Base-by-base conservation (phyloP, 306 rosid species). In the Begonia loranthoides region DNA sequence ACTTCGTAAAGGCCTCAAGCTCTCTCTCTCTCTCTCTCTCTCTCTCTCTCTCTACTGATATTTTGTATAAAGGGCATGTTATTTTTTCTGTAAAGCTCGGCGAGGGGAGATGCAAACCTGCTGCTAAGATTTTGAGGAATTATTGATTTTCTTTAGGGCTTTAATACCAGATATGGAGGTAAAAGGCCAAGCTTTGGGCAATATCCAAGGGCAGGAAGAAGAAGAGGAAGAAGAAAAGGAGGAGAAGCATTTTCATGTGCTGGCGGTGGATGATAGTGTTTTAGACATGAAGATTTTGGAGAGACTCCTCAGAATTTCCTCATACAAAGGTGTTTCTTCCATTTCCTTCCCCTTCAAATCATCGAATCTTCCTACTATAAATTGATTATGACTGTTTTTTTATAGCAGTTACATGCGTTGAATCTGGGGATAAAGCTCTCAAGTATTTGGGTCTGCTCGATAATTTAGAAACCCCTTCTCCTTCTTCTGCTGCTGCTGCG, bases 371-470 rank as follows among this genome's bases (percentile, higher is more conserved):
- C n/a, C 11, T 52, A 11, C 19, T 40, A 28, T 28, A 8, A 28
- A 28, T 28, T 28, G 36, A 28, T 28, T 28, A 28, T 28, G 9
- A n/a, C 1, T 17, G 49, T 10, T 8, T 4, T 4, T 9, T 36
- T 40, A 21, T 51, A 51, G 54, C 77, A 92, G 99, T 92, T 56
- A 92, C 99, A 6, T 80, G 80, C 21, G 96, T 92, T 66, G 87
- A 92, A 40, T 92, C 99, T 53, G 96, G 99, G 36, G 89, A 92
- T 46, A 86, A 86, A 79, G 96, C 99, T 56, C 75, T 92, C 52
- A 73, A 84, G 71, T 92, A 80, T 67, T 67, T 92, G 63, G 84
- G 96, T 9, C 73, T 86, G 43, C 53, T 70, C 62, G 84, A 77
- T 49, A 63, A 74, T 51, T 58, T 77, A 34, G 54, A 58, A 15